phyloP scores from a whole-genome alignment of 2,329 filamentous ascomycete genomes.

The Corinectria fuckeliana region DNA sequence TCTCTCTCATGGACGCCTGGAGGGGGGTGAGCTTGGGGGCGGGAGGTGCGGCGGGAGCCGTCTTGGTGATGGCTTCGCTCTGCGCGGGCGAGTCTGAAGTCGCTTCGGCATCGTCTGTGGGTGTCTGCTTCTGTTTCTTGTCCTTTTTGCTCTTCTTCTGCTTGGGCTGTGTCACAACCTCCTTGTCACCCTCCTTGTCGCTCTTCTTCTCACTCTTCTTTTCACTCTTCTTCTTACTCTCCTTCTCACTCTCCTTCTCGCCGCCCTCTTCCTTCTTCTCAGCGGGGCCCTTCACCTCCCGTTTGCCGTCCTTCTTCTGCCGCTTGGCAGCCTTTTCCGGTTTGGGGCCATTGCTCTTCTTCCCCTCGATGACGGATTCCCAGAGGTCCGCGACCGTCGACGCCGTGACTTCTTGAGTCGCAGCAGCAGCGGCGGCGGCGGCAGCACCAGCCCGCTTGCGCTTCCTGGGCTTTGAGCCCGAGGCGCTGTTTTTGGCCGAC shows the following conservation, averaged over 20 bases:
- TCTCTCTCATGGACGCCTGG: slow-evolving; percentile 92
- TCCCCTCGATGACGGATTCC: slow-evolving; percentile 79
- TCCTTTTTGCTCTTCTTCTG: slow-evolving; percentile 49
- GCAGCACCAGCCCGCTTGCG: slow-evolving; percentile 56
- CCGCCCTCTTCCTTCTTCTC: slow-evolving; percentile 28
- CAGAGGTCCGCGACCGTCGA: slow-evolving; percentile 80
- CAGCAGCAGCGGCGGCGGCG: slow-evolving; percentile 26
- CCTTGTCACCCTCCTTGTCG: slow-evolving; percentile 42
- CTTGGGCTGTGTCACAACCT: slow-evolving; percentile 36
- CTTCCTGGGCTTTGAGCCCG: slow-evolving; percentile 61
- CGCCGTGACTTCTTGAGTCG: slow-evolving; percentile 60
- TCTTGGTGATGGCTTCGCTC: slow-evolving; percentile 32
- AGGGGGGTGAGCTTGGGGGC: slow-evolving; percentile 81
- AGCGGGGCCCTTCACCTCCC: slow-evolving; percentile 31
- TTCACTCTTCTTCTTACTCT: too few relatives aligned
- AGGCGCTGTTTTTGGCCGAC: slow-evolving; percentile 40
- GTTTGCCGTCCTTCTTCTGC: slow-evolving; percentile 43
- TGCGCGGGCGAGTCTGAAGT: slow-evolving; percentile 16
- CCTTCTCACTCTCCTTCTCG: slow-evolving; percentile 15
- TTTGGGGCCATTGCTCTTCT: slow-evolving; percentile 45
- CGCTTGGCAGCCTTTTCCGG: slow-evolving; percentile 42
- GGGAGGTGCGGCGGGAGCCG: slow-evolving; percentile 40
- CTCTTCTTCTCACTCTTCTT: slow-evolving; percentile 23
- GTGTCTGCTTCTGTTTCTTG: slow-evolving; percentile 36
- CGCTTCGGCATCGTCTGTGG: slow-evolving; percentile 27